A percentile compares a stretch with the other conserved stretches of the same genome.
phyloP scores from a whole-genome alignment of 225 moss, liverwort and hornwort genomes.

The Straminergon stramineum region DNA sequence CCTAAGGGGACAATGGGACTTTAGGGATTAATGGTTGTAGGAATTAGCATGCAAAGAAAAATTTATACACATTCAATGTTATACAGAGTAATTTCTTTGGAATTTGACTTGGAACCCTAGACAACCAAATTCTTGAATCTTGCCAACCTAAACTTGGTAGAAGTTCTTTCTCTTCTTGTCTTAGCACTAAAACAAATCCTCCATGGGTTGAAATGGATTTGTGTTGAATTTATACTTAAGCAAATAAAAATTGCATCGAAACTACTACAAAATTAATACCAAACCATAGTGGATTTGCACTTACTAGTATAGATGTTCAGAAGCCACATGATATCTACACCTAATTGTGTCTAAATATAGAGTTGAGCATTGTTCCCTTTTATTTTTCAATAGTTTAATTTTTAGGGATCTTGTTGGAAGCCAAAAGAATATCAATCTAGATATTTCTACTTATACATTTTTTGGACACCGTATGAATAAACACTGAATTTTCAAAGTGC shows the following conservation, averaged over 20 bases:
- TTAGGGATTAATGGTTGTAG: background rate
- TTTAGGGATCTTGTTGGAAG: background rate
- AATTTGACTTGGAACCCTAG: background rate
- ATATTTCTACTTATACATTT: background rate
- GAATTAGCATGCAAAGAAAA: background rate
- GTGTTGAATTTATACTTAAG: background rate
- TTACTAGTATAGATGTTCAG: background rate
- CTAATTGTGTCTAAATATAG: background rate
- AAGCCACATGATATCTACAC: background rate
- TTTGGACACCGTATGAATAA: background rate
- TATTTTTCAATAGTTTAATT: background rate
- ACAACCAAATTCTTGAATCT: background rate
- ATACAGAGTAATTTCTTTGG: background rate
- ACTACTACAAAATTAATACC: background rate
- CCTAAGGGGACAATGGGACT: background rate
- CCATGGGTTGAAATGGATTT: background rate
- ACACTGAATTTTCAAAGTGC: background rate
- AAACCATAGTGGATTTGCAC: background rate
- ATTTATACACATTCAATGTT: fast-evolving
- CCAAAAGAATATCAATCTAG: background rate
- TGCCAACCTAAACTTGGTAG: background rate
- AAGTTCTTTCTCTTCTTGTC: background rate
- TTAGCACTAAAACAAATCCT: background rate
- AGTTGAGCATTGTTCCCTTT: background rate
- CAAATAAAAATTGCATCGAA: background rate